A percentile compares a stretch with the other conserved stretches of the same genome.
phyloP scores from a whole-genome alignment of 176 grass and related monocot genomes.

The Aegilops bicornis region DNA sequence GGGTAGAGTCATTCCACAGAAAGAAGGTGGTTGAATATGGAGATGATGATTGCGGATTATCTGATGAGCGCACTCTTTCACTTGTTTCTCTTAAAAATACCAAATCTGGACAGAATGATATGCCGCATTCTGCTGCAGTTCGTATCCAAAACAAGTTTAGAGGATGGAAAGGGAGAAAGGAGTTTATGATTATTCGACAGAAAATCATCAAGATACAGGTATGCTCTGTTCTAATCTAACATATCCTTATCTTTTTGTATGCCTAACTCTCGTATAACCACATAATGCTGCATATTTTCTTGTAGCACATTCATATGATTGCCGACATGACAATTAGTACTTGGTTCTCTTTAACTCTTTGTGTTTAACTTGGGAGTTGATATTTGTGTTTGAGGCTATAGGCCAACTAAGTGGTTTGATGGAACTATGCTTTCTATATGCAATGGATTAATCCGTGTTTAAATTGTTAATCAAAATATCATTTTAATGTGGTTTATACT shows the following conservation, averaged over 20 bases:
- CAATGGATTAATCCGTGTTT: background rate
- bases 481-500: background rate
- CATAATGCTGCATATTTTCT: background rate
- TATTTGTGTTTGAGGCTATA: background rate
- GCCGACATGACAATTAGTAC: background rate
- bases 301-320: constrained; percentile 6
- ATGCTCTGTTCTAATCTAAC: constrained; percentile 5
- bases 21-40: constrained; percentile 86
- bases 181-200: constrained; percentile 91
- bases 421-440: background rate
- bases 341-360: background rate
- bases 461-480: background rate
- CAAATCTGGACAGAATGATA: constrained; percentile 61
- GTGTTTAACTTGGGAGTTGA: background rate
- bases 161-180: constrained; percentile 98
- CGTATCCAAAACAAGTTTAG: constrained; percentile 98
- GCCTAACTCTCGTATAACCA: constrained; percentile 9
- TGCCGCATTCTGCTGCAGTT: constrained; percentile 78
- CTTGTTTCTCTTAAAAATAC: constrained; percentile 74
- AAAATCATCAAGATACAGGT: constrained; percentile 99
- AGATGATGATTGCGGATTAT: constrained; percentile 76
- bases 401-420: background rate
- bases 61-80: constrained; percentile 74
- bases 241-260: background rate
- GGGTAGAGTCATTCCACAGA: constrained; percentile 95